A percentile compares a stretch with the other conserved stretches of the same genome.
phyloP scores from a whole-genome alignment of 1,284 basidiomycete species.

The Trametes hirsuta region DNA sequence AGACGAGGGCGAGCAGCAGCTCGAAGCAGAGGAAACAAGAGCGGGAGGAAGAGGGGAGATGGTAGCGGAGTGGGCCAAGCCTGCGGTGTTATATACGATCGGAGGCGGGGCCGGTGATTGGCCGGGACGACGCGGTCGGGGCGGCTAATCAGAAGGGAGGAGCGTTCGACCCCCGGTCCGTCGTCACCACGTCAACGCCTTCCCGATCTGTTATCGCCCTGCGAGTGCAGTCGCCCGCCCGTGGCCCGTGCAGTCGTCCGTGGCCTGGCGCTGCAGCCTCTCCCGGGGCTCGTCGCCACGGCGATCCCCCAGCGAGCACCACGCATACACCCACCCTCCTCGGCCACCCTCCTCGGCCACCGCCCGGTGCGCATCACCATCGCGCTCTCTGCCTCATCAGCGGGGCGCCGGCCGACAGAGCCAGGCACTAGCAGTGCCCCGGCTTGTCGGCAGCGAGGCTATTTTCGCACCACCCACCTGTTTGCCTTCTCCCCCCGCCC shows the following conservation, averaged over 20 bases:
- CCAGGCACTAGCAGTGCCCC: background rate
- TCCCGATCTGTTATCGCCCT: conserved; percentile 14
- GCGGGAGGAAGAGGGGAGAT: conserved; percentile 25
- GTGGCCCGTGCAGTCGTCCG: too few relatives aligned
- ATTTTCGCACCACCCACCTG: background rate
- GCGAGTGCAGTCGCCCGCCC: too few relatives aligned
- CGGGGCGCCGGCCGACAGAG: conserved; percentile 1
- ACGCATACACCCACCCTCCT: too few relatives aligned
- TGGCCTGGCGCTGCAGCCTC: too few relatives aligned
- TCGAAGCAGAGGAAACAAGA: conserved; percentile 29
- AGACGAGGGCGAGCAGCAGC: conserved; percentile 29
- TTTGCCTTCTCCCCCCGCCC: background rate
- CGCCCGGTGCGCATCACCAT: background rate
- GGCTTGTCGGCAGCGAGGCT: background rate
- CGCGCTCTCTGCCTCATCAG: background rate
- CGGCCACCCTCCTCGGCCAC: background rate
- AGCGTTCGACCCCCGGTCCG: background rate
- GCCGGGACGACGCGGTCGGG: background rate
- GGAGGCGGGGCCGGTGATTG: conserved; percentile 13
- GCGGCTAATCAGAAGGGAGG: conserved; percentile 15
- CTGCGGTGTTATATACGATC: conserved; percentile 18
- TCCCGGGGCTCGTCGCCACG: conserved; percentile 17
- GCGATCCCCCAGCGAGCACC: background rate
- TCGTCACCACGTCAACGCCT: conserved; percentile 22
- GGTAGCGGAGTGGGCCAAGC: conserved; percentile 19